A percentile compares a stretch with the other conserved stretches of the same genome.
Conservation (phyloP, 2,329 filamentous ascomycete genomes). For the Dactylellina sp. region DNA sequence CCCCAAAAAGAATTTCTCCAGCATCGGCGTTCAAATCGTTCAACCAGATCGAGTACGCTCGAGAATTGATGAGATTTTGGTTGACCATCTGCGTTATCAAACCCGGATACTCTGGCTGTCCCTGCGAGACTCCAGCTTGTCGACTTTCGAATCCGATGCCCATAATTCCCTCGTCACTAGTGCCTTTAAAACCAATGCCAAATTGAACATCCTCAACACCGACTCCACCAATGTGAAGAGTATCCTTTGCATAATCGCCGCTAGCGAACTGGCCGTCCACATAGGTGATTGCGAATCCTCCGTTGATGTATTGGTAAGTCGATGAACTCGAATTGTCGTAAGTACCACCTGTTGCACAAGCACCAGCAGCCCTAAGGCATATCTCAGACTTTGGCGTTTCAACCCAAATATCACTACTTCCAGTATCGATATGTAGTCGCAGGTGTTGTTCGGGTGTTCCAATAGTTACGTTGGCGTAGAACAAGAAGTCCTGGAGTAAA, state of each 20-base stretch:
- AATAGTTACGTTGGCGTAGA: slow-evolving; percentile 71
- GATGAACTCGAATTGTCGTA: slow-evolving; percentile 58
- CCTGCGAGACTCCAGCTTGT: slow-evolving; percentile 59
- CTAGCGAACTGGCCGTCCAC: slow-evolving; percentile 62
- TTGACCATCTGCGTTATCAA: slow-evolving; percentile 74
- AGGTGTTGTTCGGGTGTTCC: slow-evolving; percentile 72
- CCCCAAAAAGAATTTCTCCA: slow-evolving; percentile 81
- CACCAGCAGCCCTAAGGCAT: slow-evolving; percentile 39
- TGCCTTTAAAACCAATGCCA: slow-evolving; percentile 62
- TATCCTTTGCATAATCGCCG: slow-evolving; percentile 64
- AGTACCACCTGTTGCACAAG: slow-evolving; percentile 58
- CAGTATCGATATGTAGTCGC: slow-evolving; percentile 72
- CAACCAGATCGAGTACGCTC: slow-evolving; percentile 77
- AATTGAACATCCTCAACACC: slow-evolving; percentile 63
- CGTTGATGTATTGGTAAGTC: slow-evolving; percentile 57
- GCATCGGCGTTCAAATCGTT: slow-evolving; percentile 72
- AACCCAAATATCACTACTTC: slow-evolving; percentile 74
- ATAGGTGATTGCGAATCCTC: slow-evolving; percentile 63
- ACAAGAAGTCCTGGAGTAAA: slow-evolving; percentile 62
- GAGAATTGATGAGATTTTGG: slow-evolving; percentile 72
- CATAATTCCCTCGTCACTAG: slow-evolving; percentile 70
- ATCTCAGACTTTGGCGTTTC: slow-evolving; percentile 59
- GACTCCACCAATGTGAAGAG: slow-evolving; percentile 62
- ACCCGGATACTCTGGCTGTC: slow-evolving; percentile 68
- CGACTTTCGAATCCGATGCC: slow-evolving; percentile 64